Percentiles rank a stretch among this genome's conserved stretches.
Conservation (phyloP, 768 basidiomycete genomes). For the Phlebiopsis gigantea region DNA sequence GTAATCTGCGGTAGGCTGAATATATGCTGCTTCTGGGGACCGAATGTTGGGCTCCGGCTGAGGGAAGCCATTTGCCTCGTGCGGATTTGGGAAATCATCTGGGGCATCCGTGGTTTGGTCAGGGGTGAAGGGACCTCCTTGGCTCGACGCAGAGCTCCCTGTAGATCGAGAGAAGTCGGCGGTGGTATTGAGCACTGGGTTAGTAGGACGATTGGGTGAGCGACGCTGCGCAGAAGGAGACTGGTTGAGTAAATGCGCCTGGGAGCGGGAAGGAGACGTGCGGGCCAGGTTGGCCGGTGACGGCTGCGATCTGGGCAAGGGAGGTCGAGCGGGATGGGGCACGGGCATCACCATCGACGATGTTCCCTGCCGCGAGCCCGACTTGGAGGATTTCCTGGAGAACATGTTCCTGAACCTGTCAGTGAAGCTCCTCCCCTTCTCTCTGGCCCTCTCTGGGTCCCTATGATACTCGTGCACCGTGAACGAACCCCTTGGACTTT, state of each 20-base stretch:
- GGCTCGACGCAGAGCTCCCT: neutral
- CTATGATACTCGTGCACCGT: neutral
- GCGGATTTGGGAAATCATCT: slow-evolving; percentile 4
- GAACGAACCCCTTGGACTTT: neutral
- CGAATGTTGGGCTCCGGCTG: slow-evolving; percentile 1
- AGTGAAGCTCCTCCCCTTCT: neutral
- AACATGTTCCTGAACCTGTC: neutral
- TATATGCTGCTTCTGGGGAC: slow-evolving; percentile 25
- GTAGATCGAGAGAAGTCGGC: neutral
- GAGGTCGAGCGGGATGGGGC: neutral
- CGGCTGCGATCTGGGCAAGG: neutral
- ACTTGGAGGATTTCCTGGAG: neutral
- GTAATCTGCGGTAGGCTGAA: slow-evolving; percentile 29
- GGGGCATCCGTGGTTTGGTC: slow-evolving; percentile 1
- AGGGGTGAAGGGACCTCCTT: neutral
- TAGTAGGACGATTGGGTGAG: neutral
- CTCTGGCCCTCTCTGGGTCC: neutral
- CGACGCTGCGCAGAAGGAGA: neutral
- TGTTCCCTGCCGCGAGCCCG: neutral
- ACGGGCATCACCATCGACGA: neutral
- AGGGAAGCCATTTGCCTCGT: slow-evolving; percentile 4
- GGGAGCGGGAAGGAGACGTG: neutral
- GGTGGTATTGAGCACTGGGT: neutral
- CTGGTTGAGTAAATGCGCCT: neutral
- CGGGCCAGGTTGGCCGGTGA: neutral